Percentiles rank a stretch among this genome's conserved stretches.
Evolutionary conservation across 2,329 filamentous ascomycete genomes (phyloP).

Genomic region (Fusarium protoensiforme): DNA sequence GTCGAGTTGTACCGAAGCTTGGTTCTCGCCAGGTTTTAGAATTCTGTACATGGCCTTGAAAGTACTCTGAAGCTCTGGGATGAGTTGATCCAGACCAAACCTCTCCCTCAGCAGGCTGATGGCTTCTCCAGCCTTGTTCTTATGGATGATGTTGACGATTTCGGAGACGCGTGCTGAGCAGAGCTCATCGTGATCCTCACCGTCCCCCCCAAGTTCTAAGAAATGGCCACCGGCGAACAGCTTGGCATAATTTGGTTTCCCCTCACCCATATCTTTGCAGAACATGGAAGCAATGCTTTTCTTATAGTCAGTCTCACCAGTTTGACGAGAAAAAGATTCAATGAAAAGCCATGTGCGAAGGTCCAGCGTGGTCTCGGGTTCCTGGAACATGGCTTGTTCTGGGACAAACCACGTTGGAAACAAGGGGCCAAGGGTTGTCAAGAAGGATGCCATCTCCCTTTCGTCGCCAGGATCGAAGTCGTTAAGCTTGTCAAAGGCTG

Average conservation of each 20-base stretch:
- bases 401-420: slow-evolving; percentile 46
- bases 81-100: slow-evolving; percentile 33
- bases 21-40: slow-evolving; percentile 1
- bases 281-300: slow-evolving; percentile 46
- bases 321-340: slow-evolving; percentile 33
- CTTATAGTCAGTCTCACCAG: slow-evolving; percentile 15
- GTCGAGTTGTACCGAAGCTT: not conserved
- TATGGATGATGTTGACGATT: slow-evolving; percentile 19
- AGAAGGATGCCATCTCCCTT: slow-evolving; percentile 38
- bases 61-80: slow-evolving; percentile 31
- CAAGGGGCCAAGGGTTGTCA: slow-evolving; percentile 46
- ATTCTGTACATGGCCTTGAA: slow-evolving; percentile 28
- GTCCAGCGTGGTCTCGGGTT: slow-evolving; percentile 45
- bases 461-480: slow-evolving; percentile 26
- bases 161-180: slow-evolving; percentile 37
- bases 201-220: slow-evolving; percentile 35
- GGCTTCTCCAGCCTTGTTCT: slow-evolving; percentile 1
- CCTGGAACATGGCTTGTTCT: slow-evolving; percentile 16
- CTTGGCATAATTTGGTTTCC: not conserved
- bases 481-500: slow-evolving; percentile 43
- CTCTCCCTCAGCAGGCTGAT: slow-evolving; percentile 18
- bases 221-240: slow-evolving; percentile 41
- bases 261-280: slow-evolving; percentile 33
- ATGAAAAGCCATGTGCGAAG: slow-evolving; percentile 53
- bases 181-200: slow-evolving; percentile 30